Conservation (phyloP, 1,284 basidiomycete genomes). For the Cryptococcus floricola region DNA sequence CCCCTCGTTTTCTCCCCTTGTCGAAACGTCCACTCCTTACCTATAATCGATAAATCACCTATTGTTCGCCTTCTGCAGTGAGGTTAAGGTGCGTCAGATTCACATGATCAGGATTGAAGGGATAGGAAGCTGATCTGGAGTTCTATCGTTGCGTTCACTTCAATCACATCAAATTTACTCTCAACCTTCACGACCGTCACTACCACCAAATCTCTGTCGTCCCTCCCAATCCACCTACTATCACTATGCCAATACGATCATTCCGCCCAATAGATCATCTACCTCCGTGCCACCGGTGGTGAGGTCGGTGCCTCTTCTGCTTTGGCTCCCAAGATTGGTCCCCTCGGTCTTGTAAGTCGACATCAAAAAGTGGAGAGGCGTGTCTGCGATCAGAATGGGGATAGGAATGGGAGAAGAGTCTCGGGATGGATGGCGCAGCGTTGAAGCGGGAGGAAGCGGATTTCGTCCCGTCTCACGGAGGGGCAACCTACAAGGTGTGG, state of each 20-base stretch:
- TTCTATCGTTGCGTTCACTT: background rate
- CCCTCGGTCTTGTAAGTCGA: constrained; percentile 88
- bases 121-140: background rate
- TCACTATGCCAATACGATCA: background rate
- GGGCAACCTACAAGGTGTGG: background rate
- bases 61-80: constrained; percentile 10
- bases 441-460: background rate
- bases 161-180: background rate
- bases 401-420: background rate
- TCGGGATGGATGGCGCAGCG: background rate
- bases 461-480: background rate
- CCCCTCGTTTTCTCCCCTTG: no score
- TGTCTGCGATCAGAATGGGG: background rate
- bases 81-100: constrained; percentile 44
- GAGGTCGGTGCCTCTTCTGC: constrained; percentile 99
- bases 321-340: constrained; percentile 99
- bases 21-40: background rate
- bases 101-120: background rate
- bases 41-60: background rate
- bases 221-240: background rate
- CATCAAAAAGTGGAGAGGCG: background rate
- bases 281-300: constrained; percentile 98
- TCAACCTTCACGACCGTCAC: background rate
- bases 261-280: constrained; percentile 69
- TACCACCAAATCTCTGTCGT: background rate